Evolutionary conservation across 1,284 basidiomycete species (phyloP).

Genomic region (Rhodotorula mucilaginosa): DNA sequence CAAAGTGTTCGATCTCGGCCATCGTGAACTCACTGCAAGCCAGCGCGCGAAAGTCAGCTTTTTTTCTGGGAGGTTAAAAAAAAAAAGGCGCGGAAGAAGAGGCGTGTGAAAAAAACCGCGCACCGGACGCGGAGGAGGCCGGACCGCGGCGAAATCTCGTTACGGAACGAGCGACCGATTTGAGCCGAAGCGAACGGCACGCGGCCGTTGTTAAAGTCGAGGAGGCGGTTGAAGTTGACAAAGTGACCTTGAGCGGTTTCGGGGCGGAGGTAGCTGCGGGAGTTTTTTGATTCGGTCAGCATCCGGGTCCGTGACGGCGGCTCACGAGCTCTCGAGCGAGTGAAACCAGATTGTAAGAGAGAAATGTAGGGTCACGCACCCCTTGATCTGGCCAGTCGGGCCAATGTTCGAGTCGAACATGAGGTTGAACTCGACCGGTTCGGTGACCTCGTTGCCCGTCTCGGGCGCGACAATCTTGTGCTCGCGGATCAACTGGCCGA

Average conservation of each 20-base stretch:
- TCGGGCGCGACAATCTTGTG: slow-evolving; percentile 85
- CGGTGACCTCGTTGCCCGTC: slow-evolving; percentile 84
- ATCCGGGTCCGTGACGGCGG: too few relatives aligned
- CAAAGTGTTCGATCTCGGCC: slow-evolving; percentile 99
- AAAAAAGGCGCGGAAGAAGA: neutral
- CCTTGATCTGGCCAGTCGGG: slow-evolving; percentile 94
- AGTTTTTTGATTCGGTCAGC: neutral
- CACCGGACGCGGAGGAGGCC: slow-evolving; percentile 85
- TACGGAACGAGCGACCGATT: slow-evolving; percentile 94
- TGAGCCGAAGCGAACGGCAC: slow-evolving; percentile 97
- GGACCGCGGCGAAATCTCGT: slow-evolving; percentile 95
- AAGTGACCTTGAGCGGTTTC: slow-evolving; percentile 99
- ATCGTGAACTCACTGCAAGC: slow-evolving; percentile 84
- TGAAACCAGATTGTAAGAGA: too few relatives aligned
- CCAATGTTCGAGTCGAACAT: slow-evolving; percentile 99
- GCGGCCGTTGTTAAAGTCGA: slow-evolving; percentile 97
- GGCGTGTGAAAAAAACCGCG: slow-evolving; percentile 10
- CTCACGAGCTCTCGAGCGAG: too few relatives aligned
- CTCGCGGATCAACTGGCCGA: slow-evolving; percentile 82
- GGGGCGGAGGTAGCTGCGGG: slow-evolving; percentile 79
- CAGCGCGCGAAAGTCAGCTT: neutral
- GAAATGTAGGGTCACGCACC: slow-evolving; percentile 55
- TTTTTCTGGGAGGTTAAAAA: neutral
- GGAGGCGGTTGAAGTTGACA: slow-evolving; percentile 93
- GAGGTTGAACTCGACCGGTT: slow-evolving; percentile 95